Evolutionary conservation across 208 protist genomes (phyloP), one percentile per base, ranked within the genome.

Genomic region (Willaertia magna): DNA sequence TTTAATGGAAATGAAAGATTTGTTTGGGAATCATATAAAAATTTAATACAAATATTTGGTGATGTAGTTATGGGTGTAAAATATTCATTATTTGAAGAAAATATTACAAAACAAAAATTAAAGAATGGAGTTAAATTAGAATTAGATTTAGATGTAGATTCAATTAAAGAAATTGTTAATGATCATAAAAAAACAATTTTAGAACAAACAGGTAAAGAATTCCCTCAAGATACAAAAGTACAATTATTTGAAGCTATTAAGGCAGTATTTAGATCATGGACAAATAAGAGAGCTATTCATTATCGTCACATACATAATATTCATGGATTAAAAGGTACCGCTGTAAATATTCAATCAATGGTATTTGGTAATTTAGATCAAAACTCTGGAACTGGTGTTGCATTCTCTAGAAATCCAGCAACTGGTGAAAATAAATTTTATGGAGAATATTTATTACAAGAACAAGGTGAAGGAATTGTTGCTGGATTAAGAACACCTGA

Each of bases 391-490:
- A 97, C 96, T 82, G 96, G 96, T 88, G 96, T 98, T 40, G 92
- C 89, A 85, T 98, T 98, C 92, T 97, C 95, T 40, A 93, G 96
- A 87, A 95, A 94, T 90, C 96, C 96, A 20, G 92, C 92, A 40
- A 97, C 93, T 83, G 96, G 96, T 46, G 93, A 95, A 85, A 96
- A 96, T 83, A 91, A 89, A 85, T 93, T 95, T 89, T 98, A 96
- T 88, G 96, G 96, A 67, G 96, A 98, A 89, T 98, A 94, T 88
- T 93, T 98, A 40, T 88, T 94, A 42, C 97, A 98, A 87, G 96
- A 96, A 39, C 96, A 98, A 89, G 93, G 96, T 51, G 96, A 98
- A 89, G 96, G 98, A 86, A 96, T 98, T 30, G 96, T 98, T 26
- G 94, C 96, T 76, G 96, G 96, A 79, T 97, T 98, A 79, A 91